Conservation (phyloP, 2,329 filamentous ascomycete genomes). For the Hirsutella rhossiliensis region DNA sequence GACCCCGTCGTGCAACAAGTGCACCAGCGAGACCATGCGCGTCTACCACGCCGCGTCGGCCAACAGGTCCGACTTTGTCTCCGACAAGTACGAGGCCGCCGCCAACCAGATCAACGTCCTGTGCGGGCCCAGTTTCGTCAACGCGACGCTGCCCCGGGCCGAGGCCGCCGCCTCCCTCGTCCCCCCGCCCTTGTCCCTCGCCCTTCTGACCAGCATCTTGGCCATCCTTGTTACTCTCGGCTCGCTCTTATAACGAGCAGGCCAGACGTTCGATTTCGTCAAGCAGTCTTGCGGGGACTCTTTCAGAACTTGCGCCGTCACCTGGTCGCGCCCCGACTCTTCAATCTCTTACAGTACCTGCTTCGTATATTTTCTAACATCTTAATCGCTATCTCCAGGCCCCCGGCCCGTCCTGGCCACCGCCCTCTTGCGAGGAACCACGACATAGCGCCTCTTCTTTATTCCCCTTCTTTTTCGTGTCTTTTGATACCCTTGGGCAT, state of each 20-base stretch:
- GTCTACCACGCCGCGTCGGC: constrained; percentile 61
- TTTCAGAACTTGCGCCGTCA: too few species aligned
- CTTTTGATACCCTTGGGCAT: too few species aligned
- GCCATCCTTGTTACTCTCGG: neutral
- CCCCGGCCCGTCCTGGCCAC: too few species aligned
- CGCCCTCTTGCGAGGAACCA: too few species aligned
- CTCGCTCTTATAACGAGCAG: neutral
- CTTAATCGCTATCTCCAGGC: too few species aligned
- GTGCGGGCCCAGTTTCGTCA: constrained; percentile 47
- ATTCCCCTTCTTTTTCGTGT: too few species aligned
- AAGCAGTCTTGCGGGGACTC: too few species aligned
- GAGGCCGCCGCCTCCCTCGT: constrained; percentile 7
- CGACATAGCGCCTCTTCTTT: too few species aligned
- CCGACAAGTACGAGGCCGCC: constrained; percentile 55
- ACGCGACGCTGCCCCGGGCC: constrained; percentile 35
- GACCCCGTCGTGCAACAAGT: constrained; percentile 63
- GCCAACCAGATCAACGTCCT: constrained; percentile 61
- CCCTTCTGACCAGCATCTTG: constrained; percentile 3
- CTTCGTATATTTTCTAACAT: too few species aligned
- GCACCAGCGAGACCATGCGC: constrained; percentile 69
- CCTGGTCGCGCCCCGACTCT: too few species aligned
- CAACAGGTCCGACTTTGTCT: constrained; percentile 54
- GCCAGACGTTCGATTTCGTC: neutral
- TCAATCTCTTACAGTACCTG: too few species aligned
- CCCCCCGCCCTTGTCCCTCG: constrained; percentile 7